Evolutionary conservation across 306 rosid species (phyloP), one percentile per base, ranked within the genome.

Genomic region (Rosa rugosa): DNA sequence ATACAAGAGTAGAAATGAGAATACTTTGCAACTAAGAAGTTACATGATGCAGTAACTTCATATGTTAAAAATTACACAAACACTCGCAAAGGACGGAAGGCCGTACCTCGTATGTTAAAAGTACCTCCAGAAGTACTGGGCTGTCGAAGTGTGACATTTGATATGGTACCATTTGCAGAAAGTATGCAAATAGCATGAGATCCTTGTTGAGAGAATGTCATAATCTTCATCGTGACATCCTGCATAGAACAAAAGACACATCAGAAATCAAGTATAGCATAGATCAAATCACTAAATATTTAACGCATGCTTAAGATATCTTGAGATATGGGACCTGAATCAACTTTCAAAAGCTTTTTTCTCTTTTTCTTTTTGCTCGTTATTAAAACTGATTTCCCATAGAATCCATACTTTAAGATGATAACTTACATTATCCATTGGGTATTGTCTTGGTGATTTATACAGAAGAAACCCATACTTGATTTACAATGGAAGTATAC

Each of bases 41-140:
- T 53, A 68, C 11, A 59, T 27, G 63, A 75, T 77, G 25, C 62
- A 47, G 72, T 69, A 68, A 49, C 47, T 66, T 66, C 71, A 31
- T 67, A 40, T 66, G 27, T 18, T 67, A 27, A 17, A 56, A 56
- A 27, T 46, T 51, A n/a, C 31, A 70, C 20, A 56, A 53, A 72
- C 38, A 40, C 65, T 72, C 74, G 51, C 31, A 73, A 72, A 74
- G 59, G 70, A 45, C 22, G 1, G 45, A 66, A 18, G 18, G 59
- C 73, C 68, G 34, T 68, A 95, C 99, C 99, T 95, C 99, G 54
- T 95, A 95, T 20, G 99, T 95, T 82, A 27, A 95, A 84, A 75
- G 99, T 95, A 72, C 99, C 99, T 18, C 99, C 98, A 6, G 97
- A 94, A 72, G 97, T 89, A 80, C 91, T 93, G 38, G 97, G 98